Evolutionary conservation across 2,329 filamentous ascomycete species (phyloP).

Genomic region (Calonectria crousiana): DNA sequence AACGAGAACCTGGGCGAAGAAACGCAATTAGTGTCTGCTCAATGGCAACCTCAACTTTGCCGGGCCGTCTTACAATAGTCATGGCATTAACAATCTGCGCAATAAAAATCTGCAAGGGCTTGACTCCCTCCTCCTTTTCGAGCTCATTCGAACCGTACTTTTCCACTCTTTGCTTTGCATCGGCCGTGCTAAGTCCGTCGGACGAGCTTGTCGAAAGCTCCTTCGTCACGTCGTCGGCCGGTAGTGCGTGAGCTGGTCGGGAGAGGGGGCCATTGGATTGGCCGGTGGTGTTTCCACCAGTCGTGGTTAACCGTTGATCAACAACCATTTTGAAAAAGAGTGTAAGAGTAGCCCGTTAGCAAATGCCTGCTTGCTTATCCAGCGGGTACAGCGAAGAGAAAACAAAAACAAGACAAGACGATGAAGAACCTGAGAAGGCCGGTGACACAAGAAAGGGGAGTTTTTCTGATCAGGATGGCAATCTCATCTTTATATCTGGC

Average conservation of each 20-base stretch:
- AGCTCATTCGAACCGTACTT: conserved; percentile 71
- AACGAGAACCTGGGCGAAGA: conserved; percentile 58
- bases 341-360: background rate
- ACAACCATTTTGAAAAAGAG: background rate
- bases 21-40: background rate
- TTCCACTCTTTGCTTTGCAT: conserved; percentile 62
- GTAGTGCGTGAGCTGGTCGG: conserved; percentile 67
- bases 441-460: background rate
- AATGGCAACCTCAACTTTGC: background rate
- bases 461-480: background rate
- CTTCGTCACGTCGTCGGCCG: conserved; percentile 59
- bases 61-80: conserved; percentile 59
- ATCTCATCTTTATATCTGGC: conserved; percentile 2
- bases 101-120: conserved; percentile 66
- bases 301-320: background rate
- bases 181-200: conserved; percentile 64
- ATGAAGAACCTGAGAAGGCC: background rate
- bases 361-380: conserved; percentile 8
- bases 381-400: background rate
- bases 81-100: conserved; percentile 71
- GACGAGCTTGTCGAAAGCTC: conserved; percentile 65
- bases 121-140: conserved; percentile 58
- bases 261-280: conserved; percentile 56
- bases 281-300: conserved; percentile 40
- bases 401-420: background rate